Evolutionary conservation across 2,329 filamentous ascomycete genomes (phyloP).

Genomic region (Verticillium dahliae): DNA sequence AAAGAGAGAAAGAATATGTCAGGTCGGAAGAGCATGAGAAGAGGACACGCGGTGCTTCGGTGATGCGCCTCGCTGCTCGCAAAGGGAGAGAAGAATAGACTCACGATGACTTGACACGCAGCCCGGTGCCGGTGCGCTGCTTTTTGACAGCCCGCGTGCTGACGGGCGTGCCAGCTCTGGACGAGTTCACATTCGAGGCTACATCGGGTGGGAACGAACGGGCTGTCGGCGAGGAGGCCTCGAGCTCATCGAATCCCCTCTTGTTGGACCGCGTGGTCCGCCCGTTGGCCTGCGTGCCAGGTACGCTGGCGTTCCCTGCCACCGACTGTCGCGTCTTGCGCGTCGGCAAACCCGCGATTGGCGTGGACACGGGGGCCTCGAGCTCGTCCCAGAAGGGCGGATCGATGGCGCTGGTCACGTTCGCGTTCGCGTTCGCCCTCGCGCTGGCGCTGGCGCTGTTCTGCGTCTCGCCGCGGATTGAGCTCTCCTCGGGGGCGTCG

Average conservation of each 20-base stretch:
- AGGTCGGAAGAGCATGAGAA: conserved; percentile 9
- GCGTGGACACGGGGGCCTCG: neutral
- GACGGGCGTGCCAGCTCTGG: conserved; percentile 52
- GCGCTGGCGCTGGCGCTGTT: neutral
- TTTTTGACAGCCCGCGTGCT: conserved; percentile 52
- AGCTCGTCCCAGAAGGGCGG: neutral
- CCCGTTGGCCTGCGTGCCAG: conserved; percentile 11
- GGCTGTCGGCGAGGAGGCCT: conserved; percentile 44
- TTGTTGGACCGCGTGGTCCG: conserved; percentile 45
- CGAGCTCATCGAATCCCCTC: conserved; percentile 47
- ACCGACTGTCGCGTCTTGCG: conserved; percentile 11
- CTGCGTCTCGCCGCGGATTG: conserved; percentile 3
- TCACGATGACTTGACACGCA: conserved; percentile 65
- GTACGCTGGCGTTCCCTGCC: conserved; percentile 20
- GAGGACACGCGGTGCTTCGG: neutral
- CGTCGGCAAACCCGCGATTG: neutral
- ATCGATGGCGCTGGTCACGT: neutral
- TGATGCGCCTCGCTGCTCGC: neutral
- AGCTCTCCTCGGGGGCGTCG: conserved; percentile 3
- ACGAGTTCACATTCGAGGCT: conserved; percentile 41
- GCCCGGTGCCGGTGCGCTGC: conserved; percentile 51
- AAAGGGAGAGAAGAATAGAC: conserved; percentile 26
- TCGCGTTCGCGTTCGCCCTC: too few relatives aligned
- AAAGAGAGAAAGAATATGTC: conserved; percentile 14
- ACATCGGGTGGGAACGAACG: conserved; percentile 41